These are phyloP conservation scores for Pseudocercospora cruenta DNA, from an alignment of 2,329 filamentous ascomycete genomes.

Conservation along the genomic window DNA sequence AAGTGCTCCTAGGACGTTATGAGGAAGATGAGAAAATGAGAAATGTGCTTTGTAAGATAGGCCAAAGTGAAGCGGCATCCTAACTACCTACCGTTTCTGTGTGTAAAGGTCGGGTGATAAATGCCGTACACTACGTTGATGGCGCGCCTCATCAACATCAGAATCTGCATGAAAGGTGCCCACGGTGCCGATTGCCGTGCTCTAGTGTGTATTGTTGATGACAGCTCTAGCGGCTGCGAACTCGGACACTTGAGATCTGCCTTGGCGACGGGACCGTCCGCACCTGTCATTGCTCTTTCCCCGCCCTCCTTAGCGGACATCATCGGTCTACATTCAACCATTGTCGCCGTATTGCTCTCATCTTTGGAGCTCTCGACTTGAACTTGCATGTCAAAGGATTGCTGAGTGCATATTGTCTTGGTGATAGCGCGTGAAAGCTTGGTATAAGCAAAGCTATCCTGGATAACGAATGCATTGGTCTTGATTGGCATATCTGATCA, in stretches of 20 bases:
- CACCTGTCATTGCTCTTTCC: neutral
- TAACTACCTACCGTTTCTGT: neutral
- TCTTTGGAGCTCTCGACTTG: neutral
- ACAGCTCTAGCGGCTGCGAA: neutral
- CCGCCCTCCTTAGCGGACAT: neutral
- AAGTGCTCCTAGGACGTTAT: conserved; percentile 21
- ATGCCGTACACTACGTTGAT: conserved; percentile 6
- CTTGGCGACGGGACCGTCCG: neutral
- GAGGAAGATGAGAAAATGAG: neutral
- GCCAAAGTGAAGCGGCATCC: neutral
- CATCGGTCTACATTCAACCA: neutral
- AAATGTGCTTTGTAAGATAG: neutral
- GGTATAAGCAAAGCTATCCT: neutral
- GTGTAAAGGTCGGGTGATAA: neutral
- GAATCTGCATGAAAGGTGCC: conserved; percentile 10
- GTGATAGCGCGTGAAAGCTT: neutral
- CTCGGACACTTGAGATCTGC: neutral
- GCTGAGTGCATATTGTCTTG: neutral
- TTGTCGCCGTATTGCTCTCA: neutral
- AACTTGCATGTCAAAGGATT: neutral
- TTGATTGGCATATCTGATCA: neutral
- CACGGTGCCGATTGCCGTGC: conserved; percentile 7
- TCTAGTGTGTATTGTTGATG: neutral
- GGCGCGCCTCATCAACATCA: conserved; percentile 1
- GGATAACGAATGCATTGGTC: neutral